Evolutionary conservation across 2,329 filamentous ascomycete species (phyloP).

Genomic region (Phyllosticta citriasiana): DNA sequence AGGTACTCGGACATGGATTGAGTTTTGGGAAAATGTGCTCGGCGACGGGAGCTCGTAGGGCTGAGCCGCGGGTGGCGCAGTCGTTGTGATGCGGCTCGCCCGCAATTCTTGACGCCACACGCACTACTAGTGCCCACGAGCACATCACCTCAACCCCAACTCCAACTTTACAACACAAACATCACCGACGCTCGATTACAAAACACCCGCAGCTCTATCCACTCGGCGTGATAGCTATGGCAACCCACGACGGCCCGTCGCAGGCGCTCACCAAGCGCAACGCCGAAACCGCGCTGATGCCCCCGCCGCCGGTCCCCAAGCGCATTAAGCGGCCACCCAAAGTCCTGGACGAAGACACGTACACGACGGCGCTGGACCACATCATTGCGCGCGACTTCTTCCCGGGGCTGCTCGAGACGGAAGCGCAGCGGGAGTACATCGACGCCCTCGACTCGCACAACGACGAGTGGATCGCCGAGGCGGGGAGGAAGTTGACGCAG

Average conservation of each 20-base stretch:
- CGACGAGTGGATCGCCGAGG: conserved; percentile 74
- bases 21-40: not conserved
- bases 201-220: not conserved
- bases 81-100: not conserved
- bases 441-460: conserved; percentile 83
- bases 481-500: conserved; percentile 51
- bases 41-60: not conserved
- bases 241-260: not conserved
- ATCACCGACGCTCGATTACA: not conserved
- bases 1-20: not conserved
- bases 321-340: conserved; percentile 84
- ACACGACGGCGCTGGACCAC: conserved; percentile 79
- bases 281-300: conserved; percentile 65
- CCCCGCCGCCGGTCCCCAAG: conserved; percentile 73
- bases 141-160: not conserved
- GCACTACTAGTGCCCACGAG: not conserved
- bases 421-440: conserved; percentile 85
- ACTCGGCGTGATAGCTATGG: conserved; percentile 33
- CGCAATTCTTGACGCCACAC: not conserved
- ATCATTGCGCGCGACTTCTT: conserved; percentile 98
- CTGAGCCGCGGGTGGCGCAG: not conserved
- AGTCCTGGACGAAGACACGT: conserved; percentile 87
- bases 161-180: not conserved
- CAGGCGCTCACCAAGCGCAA: conserved; percentile 57
- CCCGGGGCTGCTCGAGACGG: conserved; percentile 74